Evolutionary conservation across 202 grass and related monocot species (phyloP), one percentile per base, ranked within the genome.

Genomic region (Schoenoplectus triqueter): DNA sequence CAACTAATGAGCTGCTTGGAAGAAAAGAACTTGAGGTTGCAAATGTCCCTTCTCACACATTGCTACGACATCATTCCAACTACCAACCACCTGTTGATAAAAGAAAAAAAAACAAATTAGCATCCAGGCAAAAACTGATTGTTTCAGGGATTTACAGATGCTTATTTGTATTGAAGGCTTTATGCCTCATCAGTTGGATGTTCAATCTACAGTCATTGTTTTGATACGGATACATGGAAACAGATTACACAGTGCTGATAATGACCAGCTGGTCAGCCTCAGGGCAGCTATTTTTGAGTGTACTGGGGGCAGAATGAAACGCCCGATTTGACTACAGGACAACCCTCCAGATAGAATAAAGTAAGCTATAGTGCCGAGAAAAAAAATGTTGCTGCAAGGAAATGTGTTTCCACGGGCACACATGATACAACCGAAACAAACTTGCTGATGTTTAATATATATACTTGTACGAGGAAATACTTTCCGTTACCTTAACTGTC

Each of bases 11-110:
- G 85, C 87, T 86, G 88, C 88, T 88, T 99, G 93, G 85, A 91
- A 99, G 81, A 99, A 99, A 80, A 99, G 93, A 57, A 99, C 96
- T 86, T 96, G 96, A 17, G 96, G 96, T 88, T 99, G 96, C 87
- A 99, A 90, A 86, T 95, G 96, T 73, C 96, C 96, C 86, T 90
- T 96, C 80, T 95, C 87, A 84, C 96, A 99, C 90, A 94, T 95
- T 66, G 84, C 67, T 17, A 95, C 83, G 73, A 99, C 96, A 87
- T 94, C 93, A 86, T 22, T 73, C 96, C 96, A 99, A 77, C 86
- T 66, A 89, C 96, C 96, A 73, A 99, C 84, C 78, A 91, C 86
- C 96, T 99, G 88, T 85, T 89, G 52, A 90, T 78, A 18, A 4
- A n/a, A 49, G 85, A 39, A 73, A 74, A 8, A 48, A 83, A 57